Conservation (phyloP, 2,329 filamentous ascomycete species). For the Aspergillus sp. region DNA sequence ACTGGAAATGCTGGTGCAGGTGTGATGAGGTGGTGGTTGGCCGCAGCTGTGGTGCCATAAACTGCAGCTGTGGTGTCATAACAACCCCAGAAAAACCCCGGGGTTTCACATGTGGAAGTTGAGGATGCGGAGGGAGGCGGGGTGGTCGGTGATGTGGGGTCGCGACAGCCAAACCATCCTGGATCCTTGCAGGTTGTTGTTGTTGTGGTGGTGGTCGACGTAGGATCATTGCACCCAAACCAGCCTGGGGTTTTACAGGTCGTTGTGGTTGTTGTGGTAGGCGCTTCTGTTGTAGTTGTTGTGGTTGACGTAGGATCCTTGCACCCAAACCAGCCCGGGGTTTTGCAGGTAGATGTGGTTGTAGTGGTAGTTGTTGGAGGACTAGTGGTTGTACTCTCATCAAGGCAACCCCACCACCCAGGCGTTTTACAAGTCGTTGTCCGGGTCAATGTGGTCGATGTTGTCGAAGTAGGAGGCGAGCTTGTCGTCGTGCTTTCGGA, state of each 20-base stretch:
- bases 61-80: constrained; percentile 43
- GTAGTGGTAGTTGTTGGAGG: constrained; percentile 30
- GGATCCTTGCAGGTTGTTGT: constrained; percentile 26
- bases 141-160: constrained; percentile 23
- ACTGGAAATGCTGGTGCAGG: constrained; percentile 17
- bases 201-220: constrained; percentile 21
- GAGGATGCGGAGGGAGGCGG: constrained; percentile 14
- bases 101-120: constrained; percentile 47
- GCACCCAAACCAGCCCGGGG: constrained; percentile 47
- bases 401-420: constrained; percentile 77
- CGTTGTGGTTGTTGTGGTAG: constrained; percentile 35
- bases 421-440: constrained; percentile 89
- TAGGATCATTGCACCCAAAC: constrained; percentile 46
- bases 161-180: constrained; percentile 39
- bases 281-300: constrained; percentile 28
- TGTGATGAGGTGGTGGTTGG: constrained; percentile 31
- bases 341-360: constrained; percentile 22
- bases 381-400: constrained; percentile 48
- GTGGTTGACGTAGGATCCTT: constrained; percentile 36
- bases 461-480: neutral
- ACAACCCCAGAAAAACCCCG: constrained; percentile 60
- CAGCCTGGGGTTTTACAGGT: constrained; percentile 45
- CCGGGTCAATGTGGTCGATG: constrained; percentile 53
- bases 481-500: constrained; percentile 64
- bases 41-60: constrained; percentile 37